phyloP scores from a whole-genome alignment of 2,329 filamentous ascomycete genomes.

The Lachnellula suecica region DNA sequence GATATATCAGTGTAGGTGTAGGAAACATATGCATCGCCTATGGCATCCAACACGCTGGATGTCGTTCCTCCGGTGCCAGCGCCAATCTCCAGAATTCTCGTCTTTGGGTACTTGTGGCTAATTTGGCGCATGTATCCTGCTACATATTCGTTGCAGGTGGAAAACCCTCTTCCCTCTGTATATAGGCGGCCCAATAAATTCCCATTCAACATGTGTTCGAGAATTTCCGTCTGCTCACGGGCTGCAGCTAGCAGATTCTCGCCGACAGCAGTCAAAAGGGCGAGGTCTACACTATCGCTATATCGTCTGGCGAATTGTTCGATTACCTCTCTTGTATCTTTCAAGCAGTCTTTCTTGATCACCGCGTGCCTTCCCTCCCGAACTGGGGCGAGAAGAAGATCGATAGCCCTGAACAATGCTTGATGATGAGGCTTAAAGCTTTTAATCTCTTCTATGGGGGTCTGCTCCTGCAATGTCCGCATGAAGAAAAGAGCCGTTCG shows the following conservation, averaged over 20 bases:
- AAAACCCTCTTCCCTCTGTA: constrained; percentile 1
- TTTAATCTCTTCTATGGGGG: too few species aligned
- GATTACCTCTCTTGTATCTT: too few species aligned
- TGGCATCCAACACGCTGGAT: not conserved
- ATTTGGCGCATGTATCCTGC: constrained; percentile 1
- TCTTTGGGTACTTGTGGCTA: constrained; percentile 20
- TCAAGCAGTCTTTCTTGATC: too few species aligned
- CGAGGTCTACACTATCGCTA: not conserved
- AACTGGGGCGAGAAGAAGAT: too few species aligned
- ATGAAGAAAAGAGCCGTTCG: too few species aligned
- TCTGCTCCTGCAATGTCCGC: too few species aligned
- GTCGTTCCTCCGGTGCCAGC: constrained; percentile 39
- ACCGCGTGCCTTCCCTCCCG: too few species aligned
- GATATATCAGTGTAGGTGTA: constrained; percentile 43
- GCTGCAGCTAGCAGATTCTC: constrained; percentile 6
- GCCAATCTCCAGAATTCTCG: constrained; percentile 40
- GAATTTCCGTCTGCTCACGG: constrained; percentile 2
- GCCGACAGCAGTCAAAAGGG: constrained; percentile 4
- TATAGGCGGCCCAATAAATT: constrained; percentile 11
- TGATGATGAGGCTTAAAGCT: too few species aligned
- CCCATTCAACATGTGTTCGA: constrained; percentile 8
- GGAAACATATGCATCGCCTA: constrained; percentile 18
- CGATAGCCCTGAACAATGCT: too few species aligned
- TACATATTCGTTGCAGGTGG: not conserved
- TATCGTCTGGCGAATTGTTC: too few species aligned